phyloP scores from a whole-genome alignment of 1,139 yeast genomes.

The Magnusiomyces magnusii region DNA sequence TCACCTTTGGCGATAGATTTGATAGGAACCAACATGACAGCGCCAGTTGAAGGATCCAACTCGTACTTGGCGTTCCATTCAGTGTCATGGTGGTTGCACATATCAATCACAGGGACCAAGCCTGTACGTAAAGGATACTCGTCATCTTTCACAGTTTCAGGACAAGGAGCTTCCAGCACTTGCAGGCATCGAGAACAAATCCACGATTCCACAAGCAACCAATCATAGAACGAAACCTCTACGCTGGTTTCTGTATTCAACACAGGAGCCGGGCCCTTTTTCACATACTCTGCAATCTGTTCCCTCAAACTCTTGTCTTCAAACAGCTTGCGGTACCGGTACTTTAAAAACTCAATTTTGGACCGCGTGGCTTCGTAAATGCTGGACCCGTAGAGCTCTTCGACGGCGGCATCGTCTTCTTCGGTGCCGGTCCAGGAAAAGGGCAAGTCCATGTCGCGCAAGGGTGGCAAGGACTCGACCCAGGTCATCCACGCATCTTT shows the following conservation, averaged over 20 bases:
- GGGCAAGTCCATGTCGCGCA: slow-evolving; percentile 29
- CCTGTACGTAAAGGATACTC: slow-evolving; percentile 18
- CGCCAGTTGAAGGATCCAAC: slow-evolving; percentile 23
- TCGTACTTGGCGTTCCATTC: slow-evolving; percentile 32
- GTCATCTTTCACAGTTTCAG: neutral
- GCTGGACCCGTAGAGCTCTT: slow-evolving; percentile 25
- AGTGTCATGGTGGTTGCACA: slow-evolving; percentile 31
- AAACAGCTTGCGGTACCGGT: slow-evolving; percentile 23
- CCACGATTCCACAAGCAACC: slow-evolving; percentile 32
- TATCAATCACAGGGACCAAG: slow-evolving; percentile 35
- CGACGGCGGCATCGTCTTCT: slow-evolving; percentile 16
- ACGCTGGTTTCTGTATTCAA: slow-evolving; percentile 12
- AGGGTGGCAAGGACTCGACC: slow-evolving; percentile 26
- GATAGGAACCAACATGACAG: slow-evolving; percentile 22
- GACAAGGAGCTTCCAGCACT: slow-evolving; percentile 20
- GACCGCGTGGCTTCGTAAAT: slow-evolving; percentile 28
- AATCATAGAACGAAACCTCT: slow-evolving; percentile 21
- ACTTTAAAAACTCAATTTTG: slow-evolving; percentile 24
- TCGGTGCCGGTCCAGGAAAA: slow-evolving; percentile 23
- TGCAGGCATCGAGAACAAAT: slow-evolving; percentile 29
- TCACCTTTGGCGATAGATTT: slow-evolving; percentile 15
- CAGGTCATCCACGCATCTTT: slow-evolving; percentile 19
- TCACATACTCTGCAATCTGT: slow-evolving; percentile 20
- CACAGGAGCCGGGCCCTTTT: slow-evolving; percentile 14
- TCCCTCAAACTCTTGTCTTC: slow-evolving; percentile 17